Conservation (phyloP, 768 basidiomycete species). For the Tulasnella sp. region DNA sequence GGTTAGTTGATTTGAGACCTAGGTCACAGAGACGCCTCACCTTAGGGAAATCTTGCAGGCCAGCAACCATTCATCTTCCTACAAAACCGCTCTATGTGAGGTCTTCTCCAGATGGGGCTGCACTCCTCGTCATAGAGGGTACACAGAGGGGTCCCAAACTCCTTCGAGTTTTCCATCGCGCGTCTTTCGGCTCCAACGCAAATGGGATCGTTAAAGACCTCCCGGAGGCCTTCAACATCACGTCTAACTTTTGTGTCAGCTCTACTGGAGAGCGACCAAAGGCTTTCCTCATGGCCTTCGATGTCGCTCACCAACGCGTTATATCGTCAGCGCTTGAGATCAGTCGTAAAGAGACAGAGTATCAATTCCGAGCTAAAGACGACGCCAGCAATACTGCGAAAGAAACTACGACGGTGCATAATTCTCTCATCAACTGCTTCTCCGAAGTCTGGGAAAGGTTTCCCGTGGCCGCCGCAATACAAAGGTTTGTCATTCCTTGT, state of each 20-base stretch:
- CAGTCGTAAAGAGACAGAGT: constrained; percentile 53
- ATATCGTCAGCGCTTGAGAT: constrained; percentile 50
- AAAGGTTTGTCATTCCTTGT: neutral
- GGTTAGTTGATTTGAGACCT: constrained; percentile 39
- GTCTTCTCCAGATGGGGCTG: constrained; percentile 55
- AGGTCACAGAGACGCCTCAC: neutral
- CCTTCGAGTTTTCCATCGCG: constrained; percentile 52
- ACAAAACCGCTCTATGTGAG: constrained; percentile 38
- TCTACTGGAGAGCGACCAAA: constrained; percentile 45
- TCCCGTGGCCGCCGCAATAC: constrained; percentile 23
- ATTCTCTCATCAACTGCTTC: constrained; percentile 21
- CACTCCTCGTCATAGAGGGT: constrained; percentile 40
- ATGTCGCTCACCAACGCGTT: constrained; percentile 36
- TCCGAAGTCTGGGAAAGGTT: constrained; percentile 27
- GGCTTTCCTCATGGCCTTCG: constrained; percentile 45
- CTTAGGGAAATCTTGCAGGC: constrained; percentile 35
- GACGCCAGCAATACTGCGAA: neutral
- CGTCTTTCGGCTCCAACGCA: constrained; percentile 49
- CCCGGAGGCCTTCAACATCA: constrained; percentile 25
- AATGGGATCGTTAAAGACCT: constrained; percentile 44
- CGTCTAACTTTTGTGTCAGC: constrained; percentile 38
- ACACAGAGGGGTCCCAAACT: neutral
- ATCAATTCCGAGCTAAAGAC: constrained; percentile 49
- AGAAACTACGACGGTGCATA: neutral
- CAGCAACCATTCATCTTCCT: constrained; percentile 44